A percentile compares a stretch with the other conserved stretches of the same genome.
Evolutionary conservation across 2,329 filamentous ascomycete genomes (phyloP).

Genomic region (Chalara sp.): DNA sequence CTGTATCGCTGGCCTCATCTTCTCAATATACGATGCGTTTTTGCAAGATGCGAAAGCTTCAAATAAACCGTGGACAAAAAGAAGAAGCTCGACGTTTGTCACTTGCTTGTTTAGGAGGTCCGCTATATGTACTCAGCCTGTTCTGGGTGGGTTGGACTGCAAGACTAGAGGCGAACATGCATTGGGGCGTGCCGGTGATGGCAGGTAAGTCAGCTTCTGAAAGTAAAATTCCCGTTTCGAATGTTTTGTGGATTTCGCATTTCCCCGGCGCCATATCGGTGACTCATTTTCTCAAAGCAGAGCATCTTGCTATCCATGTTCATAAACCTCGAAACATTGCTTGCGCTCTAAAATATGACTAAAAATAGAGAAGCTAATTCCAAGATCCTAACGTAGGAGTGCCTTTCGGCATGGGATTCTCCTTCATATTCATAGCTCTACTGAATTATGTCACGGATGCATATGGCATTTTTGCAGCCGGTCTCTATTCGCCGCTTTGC

Average conservation of each 20-base stretch:
- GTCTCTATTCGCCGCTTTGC: constrained; percentile 35
- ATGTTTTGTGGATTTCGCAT: too few relatives aligned
- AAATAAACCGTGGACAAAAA: constrained; percentile 40
- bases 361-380: too few relatives aligned
- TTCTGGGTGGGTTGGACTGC: constrained; percentile 55
- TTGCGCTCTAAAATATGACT: too few relatives aligned
- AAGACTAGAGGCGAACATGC: constrained; percentile 37
- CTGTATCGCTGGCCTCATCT: constrained; percentile 41
- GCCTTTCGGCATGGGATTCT: constrained; percentile 45
- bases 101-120: constrained; percentile 41
- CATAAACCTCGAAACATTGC: too few relatives aligned
- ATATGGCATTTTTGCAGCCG: constrained; percentile 48
- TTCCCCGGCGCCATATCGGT: too few relatives aligned
- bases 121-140: constrained; percentile 37
- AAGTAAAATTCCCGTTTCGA: too few relatives aligned
- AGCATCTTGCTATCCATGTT: too few relatives aligned
- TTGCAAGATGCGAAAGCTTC: constrained; percentile 42
- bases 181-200: constrained; percentile 49
- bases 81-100: constrained; percentile 44
- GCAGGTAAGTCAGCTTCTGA: too few relatives aligned
- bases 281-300: too few relatives aligned
- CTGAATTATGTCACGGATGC: constrained; percentile 52
- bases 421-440: constrained; percentile 52
- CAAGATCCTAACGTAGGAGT: too few relatives aligned
- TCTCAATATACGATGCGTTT: constrained; percentile 44